Evolutionary conservation across 2,329 filamentous ascomycete species (phyloP).

Genomic region (Podosphaera fusca): DNA sequence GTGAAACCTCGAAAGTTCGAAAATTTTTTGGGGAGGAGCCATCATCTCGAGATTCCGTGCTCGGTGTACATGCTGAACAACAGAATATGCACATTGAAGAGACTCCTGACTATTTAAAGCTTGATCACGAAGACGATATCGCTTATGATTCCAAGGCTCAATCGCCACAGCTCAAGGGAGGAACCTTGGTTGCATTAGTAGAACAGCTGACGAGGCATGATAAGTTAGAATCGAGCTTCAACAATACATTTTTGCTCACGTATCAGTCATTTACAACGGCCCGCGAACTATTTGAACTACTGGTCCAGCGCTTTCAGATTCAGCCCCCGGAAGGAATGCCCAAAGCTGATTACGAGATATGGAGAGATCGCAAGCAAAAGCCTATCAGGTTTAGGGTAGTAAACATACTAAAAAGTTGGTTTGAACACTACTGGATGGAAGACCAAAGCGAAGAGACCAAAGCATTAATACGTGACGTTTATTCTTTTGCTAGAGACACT

Average conservation of each 20-base stretch:
- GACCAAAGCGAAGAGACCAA: slow-evolving; percentile 64
- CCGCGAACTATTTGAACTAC: slow-evolving; percentile 71
- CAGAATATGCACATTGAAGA: slow-evolving; percentile 30
- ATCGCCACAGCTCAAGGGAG: slow-evolving; percentile 60
- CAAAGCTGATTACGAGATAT: slow-evolving; percentile 55
- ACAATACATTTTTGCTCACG: slow-evolving; percentile 91
- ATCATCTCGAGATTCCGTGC: slow-evolving; percentile 9
- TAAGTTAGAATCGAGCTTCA: slow-evolving; percentile 83
- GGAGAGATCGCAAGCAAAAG: slow-evolving; percentile 89
- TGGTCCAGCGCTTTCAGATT: slow-evolving; percentile 78
- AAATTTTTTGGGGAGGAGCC: slow-evolving; percentile 45
- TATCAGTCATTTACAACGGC: slow-evolving; percentile 90
- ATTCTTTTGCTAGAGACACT: slow-evolving; percentile 74
- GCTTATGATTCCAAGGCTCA: slow-evolving; percentile 69
- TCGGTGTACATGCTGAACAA: background rate
- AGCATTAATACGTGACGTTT: slow-evolving; percentile 68
- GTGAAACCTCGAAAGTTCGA: slow-evolving; percentile 38
- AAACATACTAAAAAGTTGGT: slow-evolving; percentile 95
- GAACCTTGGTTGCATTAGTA: slow-evolving; percentile 68
- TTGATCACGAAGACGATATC: slow-evolving; percentile 75
- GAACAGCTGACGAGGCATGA: slow-evolving; percentile 93
- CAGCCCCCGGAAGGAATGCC: slow-evolving; percentile 70
- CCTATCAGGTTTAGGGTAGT: slow-evolving; percentile 88
- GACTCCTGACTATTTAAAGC: slow-evolving; percentile 57
- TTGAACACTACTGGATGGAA: slow-evolving; percentile 98